Conservation (phyloP, 176 grass and related monocot species). For the Olyra latifolia region DNA sequence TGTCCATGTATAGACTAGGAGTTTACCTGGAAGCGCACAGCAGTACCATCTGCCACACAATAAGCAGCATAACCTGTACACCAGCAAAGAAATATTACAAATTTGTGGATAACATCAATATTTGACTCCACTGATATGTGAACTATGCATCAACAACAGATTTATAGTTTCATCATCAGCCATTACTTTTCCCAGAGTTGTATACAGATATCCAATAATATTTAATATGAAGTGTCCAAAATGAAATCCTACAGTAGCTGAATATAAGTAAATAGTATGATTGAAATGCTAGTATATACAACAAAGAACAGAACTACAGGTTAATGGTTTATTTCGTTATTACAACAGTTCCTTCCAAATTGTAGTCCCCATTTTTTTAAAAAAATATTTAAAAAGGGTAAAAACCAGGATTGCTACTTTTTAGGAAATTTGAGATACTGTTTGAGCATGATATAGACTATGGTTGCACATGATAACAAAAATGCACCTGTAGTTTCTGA, state of each 20-base stretch:
- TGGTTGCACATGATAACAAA: constrained; percentile 16
- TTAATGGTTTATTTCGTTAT: background rate
- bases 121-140: background rate
- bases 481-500: constrained; percentile 74
- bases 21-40: constrained; percentile 71
- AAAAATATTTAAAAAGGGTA: background rate
- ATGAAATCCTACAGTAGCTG: background rate
- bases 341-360: background rate
- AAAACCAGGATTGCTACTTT: constrained; percentile 17
- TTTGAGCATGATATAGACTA: background rate
- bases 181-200: background rate
- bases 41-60: constrained; percentile 73
- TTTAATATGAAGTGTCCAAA: constrained; percentile 8
- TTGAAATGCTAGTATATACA: background rate
- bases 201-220: constrained; percentile 5
- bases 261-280: constrained; percentile 16
- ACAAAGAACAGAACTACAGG: background rate
- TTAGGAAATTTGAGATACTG: constrained; percentile 19
- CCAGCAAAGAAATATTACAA: constrained; percentile 13
- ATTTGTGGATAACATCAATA: constrained; percentile 11
- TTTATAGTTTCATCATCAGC: constrained; percentile 8
- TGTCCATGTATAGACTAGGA: background rate
- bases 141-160: constrained; percentile 21
- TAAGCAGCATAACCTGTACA: constrained; percentile 75
- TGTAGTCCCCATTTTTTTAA: constrained; percentile 20